A percentile compares a stretch with the other conserved stretches of the same genome.
Conservation (phyloP, 805 yeast species). For the Wickerhamomyces ciferrii region DNA sequence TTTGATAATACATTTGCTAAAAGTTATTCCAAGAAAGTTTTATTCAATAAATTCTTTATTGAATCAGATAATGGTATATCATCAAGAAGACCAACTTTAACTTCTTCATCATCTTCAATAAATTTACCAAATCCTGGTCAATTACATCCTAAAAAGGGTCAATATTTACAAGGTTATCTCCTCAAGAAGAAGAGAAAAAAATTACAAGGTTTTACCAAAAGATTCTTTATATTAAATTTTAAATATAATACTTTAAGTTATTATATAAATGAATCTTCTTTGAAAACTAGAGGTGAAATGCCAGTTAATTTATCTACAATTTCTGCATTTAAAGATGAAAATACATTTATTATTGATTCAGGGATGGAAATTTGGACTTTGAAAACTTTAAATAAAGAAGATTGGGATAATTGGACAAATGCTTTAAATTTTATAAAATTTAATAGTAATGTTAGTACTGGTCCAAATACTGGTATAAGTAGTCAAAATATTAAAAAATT, state of each 20-base stretch:
- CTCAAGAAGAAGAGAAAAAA: conserved; percentile 79
- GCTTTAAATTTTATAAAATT: conserved; percentile 51
- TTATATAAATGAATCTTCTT: conserved; percentile 63
- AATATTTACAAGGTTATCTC: conserved; percentile 71
- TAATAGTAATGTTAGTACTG: neutral
- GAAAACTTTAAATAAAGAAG: conserved; percentile 57
- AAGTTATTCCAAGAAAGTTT: conserved; percentile 74
- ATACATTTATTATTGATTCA: conserved; percentile 79
- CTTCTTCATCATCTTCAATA: conserved; percentile 15
- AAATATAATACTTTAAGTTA: conserved; percentile 81
- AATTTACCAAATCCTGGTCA: conserved; percentile 11
- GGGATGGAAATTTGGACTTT: conserved; percentile 94
- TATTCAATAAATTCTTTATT: conserved; percentile 43
- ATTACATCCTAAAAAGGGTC: conserved; percentile 52
- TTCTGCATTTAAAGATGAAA: conserved; percentile 63
- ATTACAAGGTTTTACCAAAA: conserved; percentile 78
- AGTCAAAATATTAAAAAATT: neutral
- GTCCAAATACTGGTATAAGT: neutral
- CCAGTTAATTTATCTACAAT: conserved; percentile 79
- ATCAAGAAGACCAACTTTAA: conserved; percentile 8
- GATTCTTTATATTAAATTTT: conserved; percentile 81
- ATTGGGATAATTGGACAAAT: conserved; percentile 78
- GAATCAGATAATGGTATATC: conserved; percentile 8
- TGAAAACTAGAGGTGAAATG: conserved; percentile 85
- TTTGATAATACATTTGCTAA: conserved; percentile 91